Base-by-base conservation (phyloP, 2,329 filamentous ascomycete species). In the Myriosclerotinia curreyana region DNA sequence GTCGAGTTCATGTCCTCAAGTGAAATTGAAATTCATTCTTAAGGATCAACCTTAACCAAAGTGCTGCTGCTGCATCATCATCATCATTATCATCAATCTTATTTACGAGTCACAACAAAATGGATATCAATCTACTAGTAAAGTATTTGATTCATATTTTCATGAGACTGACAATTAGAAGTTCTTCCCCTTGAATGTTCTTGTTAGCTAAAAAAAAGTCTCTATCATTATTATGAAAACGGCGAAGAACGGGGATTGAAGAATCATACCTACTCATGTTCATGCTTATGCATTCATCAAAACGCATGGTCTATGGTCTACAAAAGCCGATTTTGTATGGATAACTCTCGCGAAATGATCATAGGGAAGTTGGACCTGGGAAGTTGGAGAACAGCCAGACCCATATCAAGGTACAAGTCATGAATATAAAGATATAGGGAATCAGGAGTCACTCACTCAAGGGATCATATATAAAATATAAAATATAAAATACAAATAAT, bases 191-290 rank as follows among this genome's bases (percentile, higher is more conserved):
- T 31, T 31, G 6, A 31, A 31, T 5, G 28, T 31, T 31, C 28
- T 6, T 31, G 28, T 31, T 31, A 31, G 28, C 28, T 31, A 31
- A 6, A 31, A 31, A 4, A 6, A 31, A 31, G 28, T 31, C 28
- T 5, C 28, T 31, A 31, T 31, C 28, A 31, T 3, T 31, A 31
- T 31, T 5, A 48, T 48, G 55, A 58, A 58, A 58, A 58, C 55
- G 55, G 55, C 36, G 42, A 58, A 58, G 42, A 52, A 22, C 55
- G 55, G 55, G 36, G 42, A 48, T 58, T 53, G 22, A 31, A 48
- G 46, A 15, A 54, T 46, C 28, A 31, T 31, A 6, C 28, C 5
- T 31, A 6, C 28, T 31, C 28, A 31, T 31, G 28, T 5, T 31
- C 28, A 31, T 31, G 28, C 28, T 58, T 42, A 58, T 59, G 55